Conservation (phyloP, 108 stramenopile species). For the Pseudonitzschia pungens region DNA sequence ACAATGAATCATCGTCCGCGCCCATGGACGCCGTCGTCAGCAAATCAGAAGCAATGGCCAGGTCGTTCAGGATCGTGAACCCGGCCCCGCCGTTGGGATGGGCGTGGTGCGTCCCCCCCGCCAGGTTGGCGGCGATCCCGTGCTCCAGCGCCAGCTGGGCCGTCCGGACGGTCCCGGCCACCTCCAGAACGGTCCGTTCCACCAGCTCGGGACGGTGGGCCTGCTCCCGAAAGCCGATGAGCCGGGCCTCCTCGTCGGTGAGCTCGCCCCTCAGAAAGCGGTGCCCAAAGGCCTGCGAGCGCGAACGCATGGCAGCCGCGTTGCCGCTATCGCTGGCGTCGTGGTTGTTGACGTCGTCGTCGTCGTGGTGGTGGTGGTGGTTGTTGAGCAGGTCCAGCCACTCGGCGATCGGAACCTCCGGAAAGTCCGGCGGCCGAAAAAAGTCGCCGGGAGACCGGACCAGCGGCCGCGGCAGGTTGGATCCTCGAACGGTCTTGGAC, state of each 20-base stretch:
- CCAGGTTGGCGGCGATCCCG: conserved; percentile 75
- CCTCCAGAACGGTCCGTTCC: conserved; percentile 71
- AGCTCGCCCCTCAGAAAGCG: conserved; percentile 52
- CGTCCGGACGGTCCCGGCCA: conserved; percentile 72
- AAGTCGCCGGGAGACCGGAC: conserved; percentile 47
- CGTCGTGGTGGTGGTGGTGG: not conserved
- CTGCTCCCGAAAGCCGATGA: conserved; percentile 77
- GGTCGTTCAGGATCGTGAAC: conserved; percentile 80
- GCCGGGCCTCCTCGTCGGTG: conserved; percentile 52
- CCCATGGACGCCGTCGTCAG: conserved; percentile 28
- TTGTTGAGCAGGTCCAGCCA: conserved; percentile 26
- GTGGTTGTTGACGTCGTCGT: not conserved
- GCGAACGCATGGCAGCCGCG: too few species aligned
- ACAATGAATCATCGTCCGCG: not conserved
- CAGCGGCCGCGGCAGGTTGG: conserved; percentile 37
- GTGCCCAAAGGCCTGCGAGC: conserved; percentile 32
- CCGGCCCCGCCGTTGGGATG: conserved; percentile 57
- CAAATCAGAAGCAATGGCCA: conserved; percentile 62
- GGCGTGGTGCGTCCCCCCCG: conserved; percentile 88
- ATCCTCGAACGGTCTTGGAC: not conserved
- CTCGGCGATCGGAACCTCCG: conserved; percentile 29
- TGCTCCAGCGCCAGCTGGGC: conserved; percentile 67
- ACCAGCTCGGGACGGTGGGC: conserved; percentile 62
- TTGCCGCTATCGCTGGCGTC: too few species aligned
- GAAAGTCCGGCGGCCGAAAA: conserved; percentile 50